Evolutionary conservation across 1,284 basidiomycete genomes (phyloP).

Genomic region (Singerocomus rubriflavus): DNA sequence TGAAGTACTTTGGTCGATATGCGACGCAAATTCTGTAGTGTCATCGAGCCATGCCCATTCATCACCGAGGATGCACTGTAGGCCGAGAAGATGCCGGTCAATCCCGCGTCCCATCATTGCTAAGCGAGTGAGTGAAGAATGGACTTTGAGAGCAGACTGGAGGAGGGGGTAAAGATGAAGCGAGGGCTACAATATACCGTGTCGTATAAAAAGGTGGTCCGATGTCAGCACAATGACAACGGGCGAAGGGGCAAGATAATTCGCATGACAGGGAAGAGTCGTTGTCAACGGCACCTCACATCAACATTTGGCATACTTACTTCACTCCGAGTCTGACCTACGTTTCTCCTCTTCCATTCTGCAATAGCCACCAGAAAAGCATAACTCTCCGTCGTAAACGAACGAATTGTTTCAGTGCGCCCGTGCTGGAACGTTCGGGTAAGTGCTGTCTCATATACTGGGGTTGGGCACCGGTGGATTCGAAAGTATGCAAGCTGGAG

Average conservation of each 20-base stretch:
- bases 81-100: slow-evolving; percentile 89
- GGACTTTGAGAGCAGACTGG: slow-evolving; percentile 73
- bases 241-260: not conserved
- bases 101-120: slow-evolving; percentile 84
- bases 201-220: not conserved
- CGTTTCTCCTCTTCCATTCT: slow-evolving; percentile 14
- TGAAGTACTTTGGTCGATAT: slow-evolving; percentile 3
- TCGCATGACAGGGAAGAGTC: not conserved
- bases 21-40: not conserved
- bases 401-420: slow-evolving; percentile 90
- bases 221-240: not conserved
- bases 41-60: slow-evolving; percentile 34
- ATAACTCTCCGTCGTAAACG: slow-evolving; percentile 74
- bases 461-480: slow-evolving; percentile 74
- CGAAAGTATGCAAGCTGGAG: slow-evolving; percentile 92
- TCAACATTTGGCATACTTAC: slow-evolving; percentile 13
- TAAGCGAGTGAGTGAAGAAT: slow-evolving; percentile 74
- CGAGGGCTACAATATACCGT: slow-evolving; percentile 14
- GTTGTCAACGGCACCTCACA: not conserved
- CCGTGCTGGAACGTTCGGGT: slow-evolving; percentile 91
- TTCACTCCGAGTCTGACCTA: slow-evolving; percentile 1
- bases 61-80: slow-evolving; percentile 62
- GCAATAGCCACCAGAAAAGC: slow-evolving; percentile 50
- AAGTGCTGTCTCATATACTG: slow-evolving; percentile 94
- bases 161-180: slow-evolving; percentile 24